Base-by-base conservation (phyloP, 2,329 filamentous ascomycete species). In the Aspergillus alliaceus region DNA sequence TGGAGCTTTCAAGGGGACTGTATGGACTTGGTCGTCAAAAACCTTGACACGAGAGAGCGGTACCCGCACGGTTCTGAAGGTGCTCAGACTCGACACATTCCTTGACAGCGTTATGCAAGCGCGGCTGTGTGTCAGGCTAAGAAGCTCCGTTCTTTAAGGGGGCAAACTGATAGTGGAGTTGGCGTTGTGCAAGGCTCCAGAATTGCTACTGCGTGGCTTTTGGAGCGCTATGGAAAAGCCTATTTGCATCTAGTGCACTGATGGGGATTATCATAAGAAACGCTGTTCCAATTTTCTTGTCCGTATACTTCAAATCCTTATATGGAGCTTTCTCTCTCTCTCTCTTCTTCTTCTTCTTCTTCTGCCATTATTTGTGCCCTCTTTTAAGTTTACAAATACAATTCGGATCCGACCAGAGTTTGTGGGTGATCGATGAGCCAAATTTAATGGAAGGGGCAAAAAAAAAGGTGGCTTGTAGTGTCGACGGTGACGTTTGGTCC, bases 111-210 rank as follows among this genome's bases (percentile, higher is more conserved):
- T 64, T 61, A 66, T 67, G 64, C 66, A 68, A 63, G 66, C 64
- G 62, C 66, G 64, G 63, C 59, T 64, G 64, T 64, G 65, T 66
- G 61, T 66, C 61, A 66, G 56, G 59, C 64, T 65, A 65, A 66
- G 62, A 61, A 58, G 56, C 34, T 53, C 59, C 58, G 51, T 48
- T 35, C 12, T 64, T 65, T 61, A 54, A 61, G 50, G 64, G 65
- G 65, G 65, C 56, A 44, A 54, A 51, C 54, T 58, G 56, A 61
- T 55, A 59, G 63, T 64, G 63, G 63, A 56, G 63, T 63, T 63
- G 58, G 59, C 52, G 57, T 59, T 53, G 59, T 62, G 54, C 59
- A 60, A 63, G 57, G 57, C 59, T 53, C 56, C 58, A 59, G 53
- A 59, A 59, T 59, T 52, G 57, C 55, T 52, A 61, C 54, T 58